A percentile compares a stretch with the other conserved stretches of the same genome.
Conservation (phyloP, 73 alveolate species). For the Symbiodinium natans region DNA sequence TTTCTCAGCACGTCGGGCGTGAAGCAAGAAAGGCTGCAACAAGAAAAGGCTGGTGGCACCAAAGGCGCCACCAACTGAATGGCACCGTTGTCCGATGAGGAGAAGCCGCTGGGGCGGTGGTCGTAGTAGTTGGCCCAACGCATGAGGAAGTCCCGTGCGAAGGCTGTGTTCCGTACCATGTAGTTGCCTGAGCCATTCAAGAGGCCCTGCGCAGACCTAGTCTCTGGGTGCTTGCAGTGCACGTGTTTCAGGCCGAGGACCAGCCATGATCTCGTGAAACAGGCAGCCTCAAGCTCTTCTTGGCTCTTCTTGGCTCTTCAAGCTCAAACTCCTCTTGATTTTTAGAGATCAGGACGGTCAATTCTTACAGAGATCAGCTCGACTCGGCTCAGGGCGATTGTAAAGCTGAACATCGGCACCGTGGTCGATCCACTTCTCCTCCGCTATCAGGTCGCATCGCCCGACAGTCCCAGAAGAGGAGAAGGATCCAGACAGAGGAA, state of each 20-base stretch:
- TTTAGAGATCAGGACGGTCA: too few relatives aligned
- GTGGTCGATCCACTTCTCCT: constrained; percentile 88
- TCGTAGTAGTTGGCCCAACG: constrained; percentile 85
- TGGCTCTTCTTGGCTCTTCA: too few relatives aligned
- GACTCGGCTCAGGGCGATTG: constrained; percentile 25
- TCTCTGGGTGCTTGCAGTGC: neutral
- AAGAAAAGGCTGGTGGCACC: neutral
- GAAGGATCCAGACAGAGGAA: too few relatives aligned
- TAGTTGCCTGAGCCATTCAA: constrained; percentile 26
- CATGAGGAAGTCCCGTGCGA: constrained; percentile 75
- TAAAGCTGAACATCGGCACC: constrained; percentile 79
- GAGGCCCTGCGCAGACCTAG: neutral
- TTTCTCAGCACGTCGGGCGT: too few relatives aligned
- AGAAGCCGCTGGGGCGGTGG: constrained; percentile 46
- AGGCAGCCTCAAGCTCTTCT: constrained; percentile 26
- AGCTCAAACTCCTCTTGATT: too few relatives aligned
- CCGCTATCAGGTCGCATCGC: neutral
- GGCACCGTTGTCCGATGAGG: constrained; percentile 82
- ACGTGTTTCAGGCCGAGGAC: neutral
- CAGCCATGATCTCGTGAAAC: constrained; percentile 91
- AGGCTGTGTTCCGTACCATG: constrained; percentile 90
- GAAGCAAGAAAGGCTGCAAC: too few relatives aligned
- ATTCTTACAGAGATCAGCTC: too few relatives aligned
- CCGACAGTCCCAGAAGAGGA: neutral
- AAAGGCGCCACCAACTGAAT: constrained; percentile 57